Conservation (phyloP, 225 moss, liverwort and hornwort species). For the Neckera pumila region DNA sequence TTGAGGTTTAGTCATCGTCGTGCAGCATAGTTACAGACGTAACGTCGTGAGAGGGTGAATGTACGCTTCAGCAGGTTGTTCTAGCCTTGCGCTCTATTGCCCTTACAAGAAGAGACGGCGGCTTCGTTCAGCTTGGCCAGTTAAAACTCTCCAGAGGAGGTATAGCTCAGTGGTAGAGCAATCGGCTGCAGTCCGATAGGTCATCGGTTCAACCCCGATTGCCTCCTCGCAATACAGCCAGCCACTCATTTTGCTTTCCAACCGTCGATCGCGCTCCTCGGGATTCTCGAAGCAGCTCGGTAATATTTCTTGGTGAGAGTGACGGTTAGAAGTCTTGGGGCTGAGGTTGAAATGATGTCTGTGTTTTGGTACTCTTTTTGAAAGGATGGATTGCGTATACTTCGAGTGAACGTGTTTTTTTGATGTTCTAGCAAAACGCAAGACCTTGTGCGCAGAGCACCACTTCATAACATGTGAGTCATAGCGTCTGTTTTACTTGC, state of each 20-base stretch:
- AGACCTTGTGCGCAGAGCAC: too few species aligned
- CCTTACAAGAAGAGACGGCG: background rate
- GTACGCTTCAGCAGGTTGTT: background rate
- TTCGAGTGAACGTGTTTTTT: too few species aligned
- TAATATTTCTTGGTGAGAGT: background rate
- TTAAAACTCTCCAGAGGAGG: background rate
- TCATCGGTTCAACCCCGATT: background rate
- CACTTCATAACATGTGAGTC: too few species aligned
- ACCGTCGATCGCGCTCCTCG: background rate
- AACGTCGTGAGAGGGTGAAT: background rate
- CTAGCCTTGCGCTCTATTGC: rapidly evolving
- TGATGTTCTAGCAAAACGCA: too few species aligned
- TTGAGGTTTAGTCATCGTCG: background rate
- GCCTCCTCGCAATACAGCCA: background rate
- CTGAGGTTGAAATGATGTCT: background rate
- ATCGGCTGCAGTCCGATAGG: background rate
- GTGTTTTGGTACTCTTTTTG: background rate
- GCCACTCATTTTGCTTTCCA: background rate
- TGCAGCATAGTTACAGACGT: background rate
- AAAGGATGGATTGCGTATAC: background rate
- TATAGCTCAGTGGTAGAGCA: constrained; percentile 3
- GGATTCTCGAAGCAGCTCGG: background rate
- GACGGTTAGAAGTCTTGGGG: background rate
- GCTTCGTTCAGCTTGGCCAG: too few species aligned
- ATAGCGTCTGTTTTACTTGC: background rate